Base-by-base conservation (phyloP, 805 yeast genomes). In the Starmerella tilneyi region DNA sequence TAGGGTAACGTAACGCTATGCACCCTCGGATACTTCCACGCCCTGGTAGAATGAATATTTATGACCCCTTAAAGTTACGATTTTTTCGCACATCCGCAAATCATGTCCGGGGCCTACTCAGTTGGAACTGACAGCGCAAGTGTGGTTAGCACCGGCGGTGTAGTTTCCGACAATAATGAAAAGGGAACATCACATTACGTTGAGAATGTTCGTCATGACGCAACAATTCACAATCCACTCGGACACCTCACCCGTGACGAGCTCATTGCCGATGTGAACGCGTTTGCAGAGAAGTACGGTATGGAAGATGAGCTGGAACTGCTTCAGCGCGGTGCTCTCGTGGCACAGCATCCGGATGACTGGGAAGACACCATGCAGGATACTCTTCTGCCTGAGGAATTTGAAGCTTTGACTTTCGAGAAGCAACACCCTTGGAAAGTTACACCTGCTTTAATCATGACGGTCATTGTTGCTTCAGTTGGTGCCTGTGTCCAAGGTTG, bases 401-500 rank as follows among this genome's bases (percentile, higher is more conserved):
- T 52, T n/a, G 46, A 20, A 5, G 46, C 55, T 0, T 52, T 67
- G 15, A 68, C 64, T 39, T 65, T 63, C 24, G 84, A 78, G 54
- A 61, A 60, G 43, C 51, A 64, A 7, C 74, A 73, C 35, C 70
- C 75, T 26, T 64, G 79, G 63, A 48, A 56, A 39, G 64, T 66
- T 5, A 43, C 43, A 29, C 48, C 64, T 16, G 28, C 54, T 9
- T 59, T 70, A 59, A 66, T 73, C 55, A 55, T 66, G 62, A 70
- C 74, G 16, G 72, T 75, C 60, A 71, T 78, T 8, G 63, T 76
- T 56, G 76, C 81, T 35, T 78, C 84, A 2, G 65, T 79, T 69
- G 77, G 82, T 41, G 75, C 76, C 16, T 81, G 82, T 3, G 78
- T 80, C 3, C 82, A 78, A 58, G 85, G 85, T 41, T 77, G 77